These are phyloP conservation scores for Eucalyptus sp. DNA, from an alignment of 345 rosid genomes.

Conservation along the genomic window DNA sequence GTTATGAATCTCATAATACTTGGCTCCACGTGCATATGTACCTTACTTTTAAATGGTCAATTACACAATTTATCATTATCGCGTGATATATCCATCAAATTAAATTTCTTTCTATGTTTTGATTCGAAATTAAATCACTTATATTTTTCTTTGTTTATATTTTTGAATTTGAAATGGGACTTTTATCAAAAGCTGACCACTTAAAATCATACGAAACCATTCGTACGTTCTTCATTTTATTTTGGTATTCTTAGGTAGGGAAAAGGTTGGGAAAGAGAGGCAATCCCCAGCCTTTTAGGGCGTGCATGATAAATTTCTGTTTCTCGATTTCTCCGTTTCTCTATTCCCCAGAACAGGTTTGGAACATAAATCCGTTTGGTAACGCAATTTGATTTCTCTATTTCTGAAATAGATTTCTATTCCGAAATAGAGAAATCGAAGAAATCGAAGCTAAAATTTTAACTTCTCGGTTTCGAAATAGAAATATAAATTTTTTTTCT, in stretches of 20 bases:
- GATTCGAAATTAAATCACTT: neutral
- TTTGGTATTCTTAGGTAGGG: neutral
- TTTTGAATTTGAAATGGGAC: neutral
- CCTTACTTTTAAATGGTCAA: neutral
- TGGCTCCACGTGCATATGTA: rapidly evolving
- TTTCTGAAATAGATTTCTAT: too few relatives aligned
- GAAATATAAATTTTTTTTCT: too few relatives aligned
- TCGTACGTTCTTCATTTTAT: neutral
- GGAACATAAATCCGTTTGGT: too few relatives aligned
- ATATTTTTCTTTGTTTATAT: neutral
- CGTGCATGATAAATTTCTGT: too few relatives aligned
- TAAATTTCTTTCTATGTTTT: neutral
- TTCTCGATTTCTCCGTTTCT: too few relatives aligned
- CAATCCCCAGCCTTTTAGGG: neutral
- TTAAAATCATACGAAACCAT: neutral
- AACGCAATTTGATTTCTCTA: too few relatives aligned
- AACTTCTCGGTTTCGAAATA: too few relatives aligned
- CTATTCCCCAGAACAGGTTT: too few relatives aligned
- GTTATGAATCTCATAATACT: neutral
- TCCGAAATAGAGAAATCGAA: too few relatives aligned
- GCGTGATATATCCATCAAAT: neutral
- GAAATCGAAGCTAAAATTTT: too few relatives aligned
- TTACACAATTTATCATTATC: neutral
- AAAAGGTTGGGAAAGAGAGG: neutral
- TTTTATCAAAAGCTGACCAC: neutral